A percentile compares a stretch with the other conserved stretches of the same genome.
phyloP scores from a whole-genome alignment of 805 yeast genomes.

The Wickerhamiella dianesei region DNA sequence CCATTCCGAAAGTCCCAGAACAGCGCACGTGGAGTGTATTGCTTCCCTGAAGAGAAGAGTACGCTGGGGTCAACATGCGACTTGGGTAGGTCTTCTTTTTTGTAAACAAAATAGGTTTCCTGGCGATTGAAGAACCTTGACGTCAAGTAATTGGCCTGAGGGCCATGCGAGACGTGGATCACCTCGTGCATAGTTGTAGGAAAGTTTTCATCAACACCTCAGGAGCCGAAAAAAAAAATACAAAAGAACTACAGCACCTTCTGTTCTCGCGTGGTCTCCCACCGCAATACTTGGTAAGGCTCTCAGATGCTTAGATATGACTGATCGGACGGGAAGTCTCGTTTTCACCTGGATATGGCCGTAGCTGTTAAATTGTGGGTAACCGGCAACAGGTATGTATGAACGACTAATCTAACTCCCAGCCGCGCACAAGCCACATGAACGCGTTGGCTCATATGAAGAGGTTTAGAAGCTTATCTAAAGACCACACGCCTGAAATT shows the following conservation, averaged over 20 bases:
- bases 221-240: background rate
- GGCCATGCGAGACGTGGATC: constrained; percentile 60
- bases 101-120: constrained; percentile 50
- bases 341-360: background rate
- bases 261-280: background rate
- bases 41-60: constrained; percentile 35
- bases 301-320: background rate
- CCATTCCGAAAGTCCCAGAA: constrained; percentile 76
- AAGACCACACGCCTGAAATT: background rate
- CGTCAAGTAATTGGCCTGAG: constrained; percentile 55
- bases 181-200: constrained; percentile 69
- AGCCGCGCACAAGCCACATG: no score
- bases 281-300: background rate
- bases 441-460: background rate
- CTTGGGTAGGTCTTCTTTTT: constrained; percentile 16
- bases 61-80: constrained; percentile 34
- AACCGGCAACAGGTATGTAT: no score
- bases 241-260: background rate
- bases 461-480: background rate
- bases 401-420: no score
- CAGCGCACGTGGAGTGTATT: constrained; percentile 70
- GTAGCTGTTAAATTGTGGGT: background rate
- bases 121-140: constrained; percentile 76
- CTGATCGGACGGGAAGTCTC: background rate
- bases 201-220: no score